These are phyloP conservation scores for Botrytis deweyae DNA, from an alignment of 2,329 filamentous ascomycete genomes.

Conservation along the genomic window DNA sequence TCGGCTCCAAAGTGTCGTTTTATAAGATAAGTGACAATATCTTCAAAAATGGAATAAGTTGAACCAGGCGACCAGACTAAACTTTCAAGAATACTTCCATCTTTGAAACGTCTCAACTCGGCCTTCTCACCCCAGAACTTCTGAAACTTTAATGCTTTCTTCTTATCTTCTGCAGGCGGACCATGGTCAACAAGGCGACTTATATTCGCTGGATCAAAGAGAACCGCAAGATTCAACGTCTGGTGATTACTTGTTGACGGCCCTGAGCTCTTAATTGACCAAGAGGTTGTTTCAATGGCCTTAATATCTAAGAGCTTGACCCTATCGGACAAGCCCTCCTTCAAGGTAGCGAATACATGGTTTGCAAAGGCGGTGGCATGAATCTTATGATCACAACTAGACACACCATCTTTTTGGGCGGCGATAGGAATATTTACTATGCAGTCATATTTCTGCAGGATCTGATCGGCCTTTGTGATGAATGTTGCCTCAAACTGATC, in stretches of 20 bases:
- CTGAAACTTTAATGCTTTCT: constrained; percentile 77
- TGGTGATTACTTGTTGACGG: constrained; percentile 38
- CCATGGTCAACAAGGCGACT: constrained; percentile 82
- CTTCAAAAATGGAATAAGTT: constrained; percentile 66
- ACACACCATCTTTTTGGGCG: not conserved
- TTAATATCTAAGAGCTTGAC: constrained; percentile 65
- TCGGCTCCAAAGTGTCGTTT: constrained; percentile 64
- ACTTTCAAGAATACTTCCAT: constrained; percentile 90
- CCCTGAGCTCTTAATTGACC: constrained; percentile 48
- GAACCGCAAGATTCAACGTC: constrained; percentile 61
- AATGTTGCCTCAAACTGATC: constrained; percentile 87
- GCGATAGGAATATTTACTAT: constrained; percentile 38
- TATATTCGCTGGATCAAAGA: constrained; percentile 71
- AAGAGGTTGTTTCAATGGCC: constrained; percentile 43
- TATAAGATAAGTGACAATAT: constrained; percentile 74
- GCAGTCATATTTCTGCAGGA: constrained; percentile 56
- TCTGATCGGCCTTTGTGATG: constrained; percentile 60
- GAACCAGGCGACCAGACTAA: constrained; percentile 75
- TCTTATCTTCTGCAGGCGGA: constrained; percentile 80
- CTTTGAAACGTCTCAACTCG: constrained; percentile 90
- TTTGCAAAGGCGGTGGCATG: constrained; percentile 44
- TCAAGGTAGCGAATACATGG: constrained; percentile 64
- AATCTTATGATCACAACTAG: constrained; percentile 35
- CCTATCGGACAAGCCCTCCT: constrained; percentile 72
- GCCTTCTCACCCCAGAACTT: constrained; percentile 94